Conservation (phyloP, 2,329 filamentous ascomycete genomes). For the Colletotrichum somersetense region DNA sequence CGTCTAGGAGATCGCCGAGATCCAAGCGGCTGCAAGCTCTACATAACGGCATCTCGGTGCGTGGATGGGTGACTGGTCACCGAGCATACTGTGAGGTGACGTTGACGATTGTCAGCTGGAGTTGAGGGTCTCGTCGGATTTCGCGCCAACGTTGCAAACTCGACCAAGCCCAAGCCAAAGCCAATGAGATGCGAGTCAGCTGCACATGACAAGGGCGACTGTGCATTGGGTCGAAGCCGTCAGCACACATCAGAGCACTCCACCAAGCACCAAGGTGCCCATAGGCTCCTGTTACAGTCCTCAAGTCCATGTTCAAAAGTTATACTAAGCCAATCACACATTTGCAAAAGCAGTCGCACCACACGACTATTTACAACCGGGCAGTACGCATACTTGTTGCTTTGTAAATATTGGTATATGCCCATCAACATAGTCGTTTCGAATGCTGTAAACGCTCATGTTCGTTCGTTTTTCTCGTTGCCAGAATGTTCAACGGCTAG, state of each 20-base stretch:
- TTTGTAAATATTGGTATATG: too few relatives aligned
- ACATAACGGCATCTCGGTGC: neutral
- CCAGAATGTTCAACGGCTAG: too few relatives aligned
- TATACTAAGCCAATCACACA: neutral
- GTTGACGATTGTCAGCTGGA: neutral
- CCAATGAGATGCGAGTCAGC: neutral
- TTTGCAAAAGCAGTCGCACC: neutral
- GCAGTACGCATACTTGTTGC: neutral
- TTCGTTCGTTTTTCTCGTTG: too few relatives aligned
- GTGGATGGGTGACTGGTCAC: too few relatives aligned
- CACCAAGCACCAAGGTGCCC: neutral
- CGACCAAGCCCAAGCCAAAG: neutral
- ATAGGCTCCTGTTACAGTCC: too few relatives aligned
- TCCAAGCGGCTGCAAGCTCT: neutral
- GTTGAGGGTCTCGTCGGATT: neutral
- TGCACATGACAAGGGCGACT: neutral
- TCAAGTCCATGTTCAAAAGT: neutral
- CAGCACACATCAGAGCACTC: neutral
- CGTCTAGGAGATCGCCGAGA: neutral
- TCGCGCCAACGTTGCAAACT: neutral
- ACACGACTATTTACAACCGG: neutral
- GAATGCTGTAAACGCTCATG: too few relatives aligned
- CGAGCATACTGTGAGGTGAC: neutral
- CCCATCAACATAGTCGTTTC: too few relatives aligned
- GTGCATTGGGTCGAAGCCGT: neutral